Evolutionary conservation across 192 early-diverging fungal species (phyloP).

Genomic region (Entomortierella chlamydospora): DNA sequence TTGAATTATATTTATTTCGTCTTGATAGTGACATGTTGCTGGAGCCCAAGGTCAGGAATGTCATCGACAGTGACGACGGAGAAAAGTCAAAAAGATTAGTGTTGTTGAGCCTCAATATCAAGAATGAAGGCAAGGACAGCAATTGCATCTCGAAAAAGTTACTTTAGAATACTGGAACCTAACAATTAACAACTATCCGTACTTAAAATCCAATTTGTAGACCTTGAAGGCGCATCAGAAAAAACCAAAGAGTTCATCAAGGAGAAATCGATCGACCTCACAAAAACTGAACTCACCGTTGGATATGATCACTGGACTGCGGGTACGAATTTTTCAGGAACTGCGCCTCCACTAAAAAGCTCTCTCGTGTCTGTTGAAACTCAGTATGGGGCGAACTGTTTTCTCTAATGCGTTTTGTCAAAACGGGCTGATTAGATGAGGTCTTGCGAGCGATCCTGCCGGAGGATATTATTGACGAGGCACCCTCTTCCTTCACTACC

Average conservation of each 20-base stretch:
- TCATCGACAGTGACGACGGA: slow-evolving; percentile 65
- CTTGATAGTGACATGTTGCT: slow-evolving; percentile 65
- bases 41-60: slow-evolving; percentile 73
- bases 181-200: background rate
- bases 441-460: slow-evolving; percentile 92
- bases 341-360: background rate
- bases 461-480: slow-evolving; percentile 72
- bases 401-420: background rate
- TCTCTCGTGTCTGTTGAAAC: no score
- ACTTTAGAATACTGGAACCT: background rate
- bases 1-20: background rate
- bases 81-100: slow-evolving; percentile 63
- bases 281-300: slow-evolving; percentile 68
- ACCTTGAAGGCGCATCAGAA: slow-evolving; percentile 62
- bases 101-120: slow-evolving; percentile 60
- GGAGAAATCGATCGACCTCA: slow-evolving; percentile 61
- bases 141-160: background rate
- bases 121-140: slow-evolving; percentile 35
- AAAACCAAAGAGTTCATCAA: slow-evolving; percentile 62
- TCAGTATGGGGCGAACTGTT: background rate
- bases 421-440: slow-evolving; percentile 68
- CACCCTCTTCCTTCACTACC: slow-evolving; percentile 87
- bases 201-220: background rate
- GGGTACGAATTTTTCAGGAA: slow-evolving; percentile 57
- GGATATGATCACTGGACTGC: slow-evolving; percentile 92